Conservation (phyloP, 1,284 basidiomycete species). For the Fomitopsis schrenkii region DNA sequence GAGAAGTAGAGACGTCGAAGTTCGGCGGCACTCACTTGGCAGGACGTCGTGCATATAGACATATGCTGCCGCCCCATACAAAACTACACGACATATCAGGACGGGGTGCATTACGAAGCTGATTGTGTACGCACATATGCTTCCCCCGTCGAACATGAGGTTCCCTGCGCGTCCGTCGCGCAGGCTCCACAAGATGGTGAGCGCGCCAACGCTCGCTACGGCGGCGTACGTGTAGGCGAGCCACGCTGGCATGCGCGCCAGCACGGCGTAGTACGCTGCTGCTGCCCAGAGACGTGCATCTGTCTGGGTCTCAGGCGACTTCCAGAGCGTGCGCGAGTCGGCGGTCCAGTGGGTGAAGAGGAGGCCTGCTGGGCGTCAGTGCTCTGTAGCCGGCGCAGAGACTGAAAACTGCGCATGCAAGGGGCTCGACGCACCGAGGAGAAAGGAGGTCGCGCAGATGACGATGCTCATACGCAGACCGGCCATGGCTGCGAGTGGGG, state of each 20-base stretch:
- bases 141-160: conserved; percentile 84
- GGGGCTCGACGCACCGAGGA: conserved; percentile 53
- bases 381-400: background rate
- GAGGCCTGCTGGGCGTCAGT: conserved; percentile 43
- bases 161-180: conserved; percentile 73
- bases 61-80: conserved; percentile 62
- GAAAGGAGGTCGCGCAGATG: conserved; percentile 70
- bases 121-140: conserved; percentile 57
- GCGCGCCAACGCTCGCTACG: conserved; percentile 53
- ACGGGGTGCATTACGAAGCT: background rate
- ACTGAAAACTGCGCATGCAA: too few relatives aligned
- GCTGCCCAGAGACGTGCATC: conserved; percentile 77
- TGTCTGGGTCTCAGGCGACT: conserved; percentile 60
- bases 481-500: conserved; percentile 23
- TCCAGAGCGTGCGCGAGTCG: conserved; percentile 81
- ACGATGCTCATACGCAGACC: conserved; percentile 67
- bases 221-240: conserved; percentile 51
- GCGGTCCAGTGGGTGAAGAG: conserved; percentile 86
- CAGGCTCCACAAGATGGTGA: conserved; percentile 71
- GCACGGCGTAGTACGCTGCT: conserved; percentile 72
- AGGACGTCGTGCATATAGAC: conserved; percentile 71
- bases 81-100: conserved; percentile 40
- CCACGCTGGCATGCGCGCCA: conserved; percentile 57
- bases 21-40: conserved; percentile 54
- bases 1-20: background rate